Evolutionary conservation across 73 alveolate genomes (phyloP).

Genomic region (Stentor roeselii): DNA sequence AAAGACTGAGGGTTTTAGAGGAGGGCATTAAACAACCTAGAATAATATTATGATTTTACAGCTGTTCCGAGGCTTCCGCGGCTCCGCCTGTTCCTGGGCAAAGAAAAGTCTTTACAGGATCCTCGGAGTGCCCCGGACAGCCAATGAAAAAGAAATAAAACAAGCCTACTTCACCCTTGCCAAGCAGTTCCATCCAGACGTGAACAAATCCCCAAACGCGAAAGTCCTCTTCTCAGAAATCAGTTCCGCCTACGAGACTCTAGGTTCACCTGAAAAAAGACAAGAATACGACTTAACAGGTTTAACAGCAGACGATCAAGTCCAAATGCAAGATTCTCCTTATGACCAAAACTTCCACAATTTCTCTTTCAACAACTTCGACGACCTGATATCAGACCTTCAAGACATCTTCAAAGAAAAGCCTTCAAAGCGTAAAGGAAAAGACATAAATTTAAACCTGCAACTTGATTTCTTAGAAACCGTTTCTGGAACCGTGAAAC

Average conservation of each 20-base stretch:
- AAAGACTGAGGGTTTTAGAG: no score
- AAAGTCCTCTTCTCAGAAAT: no score
- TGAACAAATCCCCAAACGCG: no score
- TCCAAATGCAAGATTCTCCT: constrained; percentile 55
- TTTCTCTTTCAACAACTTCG: no score
- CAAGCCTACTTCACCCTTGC: constrained; percentile 49
- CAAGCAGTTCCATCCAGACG: constrained; percentile 40
- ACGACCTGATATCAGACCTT: no score
- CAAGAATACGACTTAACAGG: constrained; percentile 50
- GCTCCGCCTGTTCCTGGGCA: no score
- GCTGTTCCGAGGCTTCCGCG: no score
- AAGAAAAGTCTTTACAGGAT: constrained; percentile 46
- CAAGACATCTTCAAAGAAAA: no score
- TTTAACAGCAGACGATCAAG: constrained; percentile 53
- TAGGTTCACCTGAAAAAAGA: constrained; percentile 41
- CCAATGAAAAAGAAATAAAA: constrained; percentile 43
- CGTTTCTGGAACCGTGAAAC: constrained; percentile 67
- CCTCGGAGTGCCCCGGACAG: constrained; percentile 39
- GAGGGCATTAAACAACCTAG: no score
- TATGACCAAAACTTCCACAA: no score
- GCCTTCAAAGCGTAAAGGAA: no score
- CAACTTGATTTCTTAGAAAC: constrained; percentile 76
- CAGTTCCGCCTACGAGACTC: constrained; percentile 61
- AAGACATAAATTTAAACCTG: constrained; percentile 49
- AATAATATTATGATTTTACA: no score